Percentiles rank a stretch among this genome's conserved stretches.
These are phyloP conservation scores for Bipolaris oryzae DNA, from an alignment of 2,329 filamentous ascomycete species.

Conservation along the genomic window DNA sequence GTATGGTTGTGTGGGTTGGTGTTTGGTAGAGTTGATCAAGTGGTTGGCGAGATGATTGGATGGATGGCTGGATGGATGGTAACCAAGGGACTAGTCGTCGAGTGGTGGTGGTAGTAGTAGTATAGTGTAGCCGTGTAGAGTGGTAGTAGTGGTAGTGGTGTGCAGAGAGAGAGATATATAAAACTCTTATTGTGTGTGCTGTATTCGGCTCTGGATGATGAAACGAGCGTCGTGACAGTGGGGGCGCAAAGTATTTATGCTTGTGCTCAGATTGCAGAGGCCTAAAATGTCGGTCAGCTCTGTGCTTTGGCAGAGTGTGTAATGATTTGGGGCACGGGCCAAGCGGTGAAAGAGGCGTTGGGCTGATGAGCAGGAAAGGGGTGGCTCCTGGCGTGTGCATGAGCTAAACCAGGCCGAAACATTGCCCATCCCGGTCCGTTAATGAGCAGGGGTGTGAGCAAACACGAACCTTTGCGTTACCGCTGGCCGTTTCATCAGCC, in stretches of 20 bases:
- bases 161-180: conserved; percentile 23
- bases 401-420: conserved; percentile 46
- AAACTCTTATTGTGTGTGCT: conserved; percentile 19
- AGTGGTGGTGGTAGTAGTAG: conserved; percentile 6
- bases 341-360: conserved; percentile 50
- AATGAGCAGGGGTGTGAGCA: conserved; percentile 40
- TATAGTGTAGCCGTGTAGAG: conserved; percentile 21
- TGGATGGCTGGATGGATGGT: too few species aligned
- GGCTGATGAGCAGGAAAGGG: conserved; percentile 48
- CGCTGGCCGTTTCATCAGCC: conserved; percentile 49
- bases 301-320: conserved; percentile 49
- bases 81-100: background rate
- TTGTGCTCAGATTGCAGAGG: conserved; percentile 44
- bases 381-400: conserved; percentile 48
- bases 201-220: conserved; percentile 39
- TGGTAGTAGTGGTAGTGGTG: conserved; percentile 10
- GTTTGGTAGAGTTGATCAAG: background rate
- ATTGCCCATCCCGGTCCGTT: conserved; percentile 46
- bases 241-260: conserved; percentile 50
- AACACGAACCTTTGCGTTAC: conserved; percentile 45
- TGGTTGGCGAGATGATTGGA: too few species aligned
- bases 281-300: conserved; percentile 50
- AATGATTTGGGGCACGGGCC: conserved; percentile 48
- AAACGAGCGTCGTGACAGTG: conserved; percentile 39
- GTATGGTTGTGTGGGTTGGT: conserved; percentile 20